Base-by-base conservation (phyloP, 768 basidiomycete species). In the Hygrocybe coccinea region DNA sequence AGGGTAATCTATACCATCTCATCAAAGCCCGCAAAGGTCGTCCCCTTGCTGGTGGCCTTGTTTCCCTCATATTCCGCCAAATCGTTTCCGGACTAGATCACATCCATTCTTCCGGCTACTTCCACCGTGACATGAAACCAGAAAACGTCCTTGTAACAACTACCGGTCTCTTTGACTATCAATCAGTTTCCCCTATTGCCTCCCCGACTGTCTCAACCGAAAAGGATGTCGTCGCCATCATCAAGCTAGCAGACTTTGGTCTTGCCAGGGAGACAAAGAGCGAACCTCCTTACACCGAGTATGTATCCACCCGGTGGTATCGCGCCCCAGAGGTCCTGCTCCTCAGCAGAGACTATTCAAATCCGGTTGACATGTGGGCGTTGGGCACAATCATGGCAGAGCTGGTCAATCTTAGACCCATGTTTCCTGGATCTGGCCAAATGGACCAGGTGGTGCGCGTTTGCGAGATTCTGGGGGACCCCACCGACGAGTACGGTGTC, bases 121-220 rank as follows among this genome's bases (percentile, higher is more conserved):
- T 99, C 72, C 97, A 99, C 72, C 90, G 97, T 48, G 97, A 99
- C 70, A 97, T 99, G 93, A 99, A 99, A 72, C 97, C 97, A 36
- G 97, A 99, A 71, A 99, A 99, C 65, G 87, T 98, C 7, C 84
- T 99, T 50, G 97, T 99, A 63, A 98, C 97, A 15, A 98, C 97
- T 1, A 97, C 93, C 12, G 97, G 97, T 17, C 80, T 95, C 50
- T 87, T 89, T 61, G 91, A 97, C 71, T 99, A 99, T 67, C 84
- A 82, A 24, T 81, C 90, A 9, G 79, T 91, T 29, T 85, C 84
- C n/a, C 85, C 90, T 10, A 65, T 80, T 50, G 82, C 85, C 15
- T 76, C 79, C 53, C 82, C 79, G 7, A 79, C 83, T 56, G 78
- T 82, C 9, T 79, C 85, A 37, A 78, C 83, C 54, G 95, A 97